Evolutionary conservation across 768 basidiomycete species (phyloP).

Genomic region (Chalciporus chontae): DNA sequence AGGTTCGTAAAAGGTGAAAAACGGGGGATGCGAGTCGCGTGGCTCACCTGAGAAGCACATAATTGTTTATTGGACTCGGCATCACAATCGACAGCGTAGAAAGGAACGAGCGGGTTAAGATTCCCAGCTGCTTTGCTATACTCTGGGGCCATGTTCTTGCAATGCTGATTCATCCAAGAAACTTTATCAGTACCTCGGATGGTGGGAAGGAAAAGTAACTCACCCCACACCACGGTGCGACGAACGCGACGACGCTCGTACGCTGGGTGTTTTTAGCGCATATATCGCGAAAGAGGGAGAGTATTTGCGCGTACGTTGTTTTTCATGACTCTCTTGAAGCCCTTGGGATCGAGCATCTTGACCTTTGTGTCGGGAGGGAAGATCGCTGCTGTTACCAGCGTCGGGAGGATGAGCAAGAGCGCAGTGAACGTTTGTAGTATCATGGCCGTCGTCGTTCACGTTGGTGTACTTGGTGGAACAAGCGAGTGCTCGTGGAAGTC

Average conservation of each 20-base stretch:
- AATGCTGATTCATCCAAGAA: conserved; percentile 47
- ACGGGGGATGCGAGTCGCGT: too few relatives aligned
- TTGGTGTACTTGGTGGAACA: conserved; percentile 4
- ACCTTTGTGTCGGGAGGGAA: conserved; percentile 56
- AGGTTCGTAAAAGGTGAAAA: too few relatives aligned
- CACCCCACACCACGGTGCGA: conserved; percentile 94
- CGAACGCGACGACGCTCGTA: conserved; percentile 82
- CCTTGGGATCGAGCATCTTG: conserved; percentile 68
- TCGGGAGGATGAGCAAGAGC: conserved; percentile 28
- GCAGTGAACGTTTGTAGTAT: conserved; percentile 17
- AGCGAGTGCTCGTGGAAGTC: neutral
- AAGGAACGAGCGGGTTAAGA: conserved; percentile 77
- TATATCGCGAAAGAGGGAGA: neutral
- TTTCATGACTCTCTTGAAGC: conserved; percentile 71
- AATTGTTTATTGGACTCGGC: conserved; percentile 74
- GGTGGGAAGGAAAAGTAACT: conserved; percentile 25
- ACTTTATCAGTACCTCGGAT: neutral
- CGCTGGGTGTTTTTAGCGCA: conserved; percentile 39
- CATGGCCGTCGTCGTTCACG: conserved; percentile 12
- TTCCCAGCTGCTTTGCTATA: conserved; percentile 77
- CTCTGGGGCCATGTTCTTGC: conserved; percentile 81
- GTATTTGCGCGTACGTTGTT: conserved; percentile 53
- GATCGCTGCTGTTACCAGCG: conserved; percentile 41
- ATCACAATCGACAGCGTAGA: conserved; percentile 94
- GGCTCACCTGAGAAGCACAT: conserved; percentile 69